Base-by-base conservation (phyloP, 805 yeast genomes). In the Tetrapisispora iriomotensis region DNA sequence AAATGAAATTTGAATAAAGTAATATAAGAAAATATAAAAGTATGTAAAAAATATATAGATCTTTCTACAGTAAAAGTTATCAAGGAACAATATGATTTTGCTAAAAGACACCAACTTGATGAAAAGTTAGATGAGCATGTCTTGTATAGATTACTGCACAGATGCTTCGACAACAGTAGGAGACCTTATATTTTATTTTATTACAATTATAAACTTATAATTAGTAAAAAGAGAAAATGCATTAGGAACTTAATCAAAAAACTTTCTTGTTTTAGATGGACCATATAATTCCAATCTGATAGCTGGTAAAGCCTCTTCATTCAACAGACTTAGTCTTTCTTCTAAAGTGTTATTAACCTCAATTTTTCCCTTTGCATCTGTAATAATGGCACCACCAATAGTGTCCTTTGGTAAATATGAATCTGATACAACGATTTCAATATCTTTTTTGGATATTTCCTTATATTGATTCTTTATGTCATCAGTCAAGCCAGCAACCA, bases 261-360 rank as follows among this genome's bases (percentile, higher is more conserved):
- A 90, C 71, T 84, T 85, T 74, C 97, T 84, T 40, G 90, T 66
- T 41, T 74, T 64, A 14, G 95, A 81, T 41, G 83, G 77, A 45
- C 95, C 95, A 58, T 87, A 92, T 58, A 90, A 67, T 56, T 88
- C 94, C 46, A 83, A 70, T 67, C 97, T 80, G 47, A 92, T 78
- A 40, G 88, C 94, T 36, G 99, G 99, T 50, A 92, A 75, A 7
- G 95, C 82, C 54, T 78, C 84, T 60, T 83, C 82, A 28, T 82
- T 74, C 53, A 92, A 72, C 45, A 92, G 66, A 54, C 79, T 74
- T 56, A 92, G 76, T 67, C 99, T 84, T 70, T 88, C 96, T 56
- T 87, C 96, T 55, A 92, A 73, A 35, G 98, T 88, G 70, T 92
- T 92, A 66, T 84, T 72, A 41, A 92, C 85, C 52, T 82, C 88